Evolutionary conservation across 2,329 filamentous ascomycete genomes (phyloP).

Genomic region (Thelonectria rubi): DNA sequence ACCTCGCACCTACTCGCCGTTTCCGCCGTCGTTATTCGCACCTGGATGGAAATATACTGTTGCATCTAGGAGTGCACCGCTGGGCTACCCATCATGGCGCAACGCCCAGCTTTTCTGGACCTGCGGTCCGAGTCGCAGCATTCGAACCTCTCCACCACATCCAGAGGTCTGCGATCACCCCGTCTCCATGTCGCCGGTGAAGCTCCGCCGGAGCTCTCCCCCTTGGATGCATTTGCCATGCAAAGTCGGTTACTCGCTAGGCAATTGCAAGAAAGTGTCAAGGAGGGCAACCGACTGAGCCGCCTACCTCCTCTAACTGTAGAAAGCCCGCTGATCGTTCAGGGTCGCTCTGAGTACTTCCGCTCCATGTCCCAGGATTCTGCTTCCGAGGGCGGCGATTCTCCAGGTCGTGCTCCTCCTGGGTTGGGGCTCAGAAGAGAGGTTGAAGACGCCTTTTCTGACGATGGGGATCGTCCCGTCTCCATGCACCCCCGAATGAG

Average conservation of each 20-base stretch:
- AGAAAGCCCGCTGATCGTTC: slow-evolving; percentile 79
- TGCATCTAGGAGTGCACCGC: slow-evolving; percentile 23
- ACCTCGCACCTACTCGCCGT: background rate
- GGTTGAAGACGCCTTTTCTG: slow-evolving; percentile 63
- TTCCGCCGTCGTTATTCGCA: too few relatives aligned
- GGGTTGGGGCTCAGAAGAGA: slow-evolving; percentile 61
- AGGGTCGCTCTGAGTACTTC: slow-evolving; percentile 82
- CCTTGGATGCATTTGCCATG: slow-evolving; percentile 92
- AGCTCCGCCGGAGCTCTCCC: slow-evolving; percentile 88
- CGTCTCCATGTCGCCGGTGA: slow-evolving; percentile 81
- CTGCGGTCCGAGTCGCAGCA: slow-evolving; percentile 65
- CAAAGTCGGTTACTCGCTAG: slow-evolving; percentile 89
- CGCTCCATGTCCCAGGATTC: slow-evolving; percentile 75
- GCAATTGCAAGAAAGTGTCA: slow-evolving; percentile 82
- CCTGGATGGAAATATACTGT: slow-evolving; percentile 33
- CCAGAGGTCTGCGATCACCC: slow-evolving; percentile 73
- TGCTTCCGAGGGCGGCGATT: slow-evolving; percentile 54
- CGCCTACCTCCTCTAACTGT: slow-evolving; percentile 84
- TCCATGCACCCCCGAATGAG: slow-evolving; percentile 82
- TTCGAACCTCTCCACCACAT: slow-evolving; percentile 55
- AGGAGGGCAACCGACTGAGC: slow-evolving; percentile 81
- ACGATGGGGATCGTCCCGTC: slow-evolving; percentile 65
- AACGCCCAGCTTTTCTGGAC: slow-evolving; percentile 67
- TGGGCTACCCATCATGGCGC: slow-evolving; percentile 56
- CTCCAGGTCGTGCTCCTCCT: slow-evolving; percentile 39